Percentiles rank a stretch among this genome's conserved stretches.
These are phyloP conservation scores for Kockiozyma suomiensis DNA, from an alignment of 805 yeast species.

Conservation along the genomic window DNA sequence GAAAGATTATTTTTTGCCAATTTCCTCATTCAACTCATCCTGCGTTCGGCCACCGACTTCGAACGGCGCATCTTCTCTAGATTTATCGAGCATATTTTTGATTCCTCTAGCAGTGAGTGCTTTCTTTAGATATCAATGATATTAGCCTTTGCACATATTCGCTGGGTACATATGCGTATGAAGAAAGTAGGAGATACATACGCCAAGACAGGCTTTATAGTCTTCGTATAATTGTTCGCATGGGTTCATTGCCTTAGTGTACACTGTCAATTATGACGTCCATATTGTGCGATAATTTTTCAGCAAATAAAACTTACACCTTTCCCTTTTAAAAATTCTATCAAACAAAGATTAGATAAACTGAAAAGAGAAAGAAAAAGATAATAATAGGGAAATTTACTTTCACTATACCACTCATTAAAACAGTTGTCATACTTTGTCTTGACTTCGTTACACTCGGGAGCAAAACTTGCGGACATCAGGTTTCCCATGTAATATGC, in stretches of 20 bases:
- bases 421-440: constrained; percentile 89
- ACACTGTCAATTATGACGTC: no score
- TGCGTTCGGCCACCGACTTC: constrained; percentile 59
- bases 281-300: not conserved
- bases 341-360: constrained; percentile 42
- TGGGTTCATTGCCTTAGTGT: constrained; percentile 77
- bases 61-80: constrained; percentile 87
- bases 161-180: no score
- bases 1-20: not conserved
- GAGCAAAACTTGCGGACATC: constrained; percentile 90
- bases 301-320: constrained; percentile 42
- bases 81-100: constrained; percentile 81
- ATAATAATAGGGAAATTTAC: constrained; percentile 45
- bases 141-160: not conserved
- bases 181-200: constrained; percentile 39
- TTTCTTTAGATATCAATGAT: constrained; percentile 37
- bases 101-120: constrained; percentile 73
- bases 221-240: constrained; percentile 88
- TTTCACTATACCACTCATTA: constrained; percentile 92
- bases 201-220: constrained; percentile 85
- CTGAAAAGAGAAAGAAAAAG: constrained; percentile 41
- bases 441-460: constrained; percentile 90
- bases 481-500: constrained; percentile 25
- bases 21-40: constrained; percentile 29
- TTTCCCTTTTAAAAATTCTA: constrained; percentile 52